A percentile compares a stretch with the other conserved stretches of the same genome.
Evolutionary conservation across 2,329 filamentous ascomycete species (phyloP).

Genomic region (Alternaria alternata): DNA sequence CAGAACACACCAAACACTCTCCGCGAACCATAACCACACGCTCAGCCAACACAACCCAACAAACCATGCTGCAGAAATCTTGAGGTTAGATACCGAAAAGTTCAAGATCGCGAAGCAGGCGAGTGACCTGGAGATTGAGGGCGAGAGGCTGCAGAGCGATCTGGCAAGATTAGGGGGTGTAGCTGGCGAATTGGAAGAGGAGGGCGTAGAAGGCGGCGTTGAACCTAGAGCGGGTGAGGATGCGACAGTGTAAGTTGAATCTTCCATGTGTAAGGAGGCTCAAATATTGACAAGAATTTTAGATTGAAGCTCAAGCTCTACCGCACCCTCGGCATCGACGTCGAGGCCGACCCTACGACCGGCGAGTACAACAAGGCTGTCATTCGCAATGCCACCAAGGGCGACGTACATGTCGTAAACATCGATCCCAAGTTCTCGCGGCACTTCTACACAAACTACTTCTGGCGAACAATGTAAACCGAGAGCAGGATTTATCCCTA

Average conservation of each 20-base stretch:
- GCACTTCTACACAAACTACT: constrained; percentile 94
- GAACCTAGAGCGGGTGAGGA: constrained; percentile 60
- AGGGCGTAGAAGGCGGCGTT: constrained; percentile 80
- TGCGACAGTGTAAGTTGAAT: constrained; percentile 55
- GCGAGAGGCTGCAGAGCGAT: constrained; percentile 86
- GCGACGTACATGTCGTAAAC: constrained; percentile 93
- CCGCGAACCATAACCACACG: constrained; percentile 79
- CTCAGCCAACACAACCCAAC: constrained; percentile 76
- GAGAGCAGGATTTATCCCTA: no score
- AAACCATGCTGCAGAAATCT: constrained; percentile 82
- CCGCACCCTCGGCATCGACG: constrained; percentile 86
- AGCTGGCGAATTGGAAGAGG: constrained; percentile 82
- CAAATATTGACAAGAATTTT: not conserved
- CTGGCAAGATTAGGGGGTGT: constrained; percentile 76
- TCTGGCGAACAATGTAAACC: constrained; percentile 82
- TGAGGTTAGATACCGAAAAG: constrained; percentile 89
- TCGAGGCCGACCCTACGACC: constrained; percentile 75
- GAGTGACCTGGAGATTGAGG: constrained; percentile 89
- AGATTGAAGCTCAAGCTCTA: constrained; percentile 88
- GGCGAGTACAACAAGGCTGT: constrained; percentile 88
- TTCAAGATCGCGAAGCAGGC: constrained; percentile 94
- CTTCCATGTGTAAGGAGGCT: not conserved
- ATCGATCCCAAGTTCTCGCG: constrained; percentile 91
- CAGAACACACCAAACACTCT: constrained; percentile 77
- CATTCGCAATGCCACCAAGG: constrained; percentile 83